Evolutionary conservation across 176 grass and related monocot species (phyloP).

Genomic region (Tillandsia fasciculata): DNA sequence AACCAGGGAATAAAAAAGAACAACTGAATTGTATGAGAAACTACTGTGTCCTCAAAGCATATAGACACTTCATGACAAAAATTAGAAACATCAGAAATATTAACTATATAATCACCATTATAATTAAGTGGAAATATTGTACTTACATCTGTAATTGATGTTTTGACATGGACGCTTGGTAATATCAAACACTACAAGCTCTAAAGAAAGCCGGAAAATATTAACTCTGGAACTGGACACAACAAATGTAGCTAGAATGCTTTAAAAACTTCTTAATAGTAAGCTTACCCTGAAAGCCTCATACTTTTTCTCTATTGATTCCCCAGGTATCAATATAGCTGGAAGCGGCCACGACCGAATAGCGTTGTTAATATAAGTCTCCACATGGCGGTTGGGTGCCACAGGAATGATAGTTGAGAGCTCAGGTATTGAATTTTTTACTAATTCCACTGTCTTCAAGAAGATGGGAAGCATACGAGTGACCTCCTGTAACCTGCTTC

Average conservation of each 20-base stretch:
- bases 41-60: not conserved
- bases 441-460: constrained; percentile 43
- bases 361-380: constrained; percentile 41
- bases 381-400: constrained; percentile 66
- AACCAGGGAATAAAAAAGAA: not conserved
- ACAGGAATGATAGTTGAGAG: constrained; percentile 71
- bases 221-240: not conserved
- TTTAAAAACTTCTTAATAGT: constrained; percentile 9
- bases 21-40: constrained; percentile 12
- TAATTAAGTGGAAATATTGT: too few relatives aligned
- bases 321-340: constrained; percentile 60
- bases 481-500: constrained; percentile 96
- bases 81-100: not conserved
- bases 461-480: constrained; percentile 81
- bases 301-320: constrained; percentile 59
- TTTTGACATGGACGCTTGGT: too few relatives aligned
- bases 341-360: constrained; percentile 27
- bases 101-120: too few relatives aligned
- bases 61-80: not conserved
- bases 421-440: constrained; percentile 47
- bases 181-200: not conserved
- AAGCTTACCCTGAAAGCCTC: constrained; percentile 67
- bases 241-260: not conserved
- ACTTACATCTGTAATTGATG: too few relatives aligned
- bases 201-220: not conserved